Evolutionary conservation across 257 asterid genomes (phyloP).

Genomic region (Parsonsia alboflavescens): DNA sequence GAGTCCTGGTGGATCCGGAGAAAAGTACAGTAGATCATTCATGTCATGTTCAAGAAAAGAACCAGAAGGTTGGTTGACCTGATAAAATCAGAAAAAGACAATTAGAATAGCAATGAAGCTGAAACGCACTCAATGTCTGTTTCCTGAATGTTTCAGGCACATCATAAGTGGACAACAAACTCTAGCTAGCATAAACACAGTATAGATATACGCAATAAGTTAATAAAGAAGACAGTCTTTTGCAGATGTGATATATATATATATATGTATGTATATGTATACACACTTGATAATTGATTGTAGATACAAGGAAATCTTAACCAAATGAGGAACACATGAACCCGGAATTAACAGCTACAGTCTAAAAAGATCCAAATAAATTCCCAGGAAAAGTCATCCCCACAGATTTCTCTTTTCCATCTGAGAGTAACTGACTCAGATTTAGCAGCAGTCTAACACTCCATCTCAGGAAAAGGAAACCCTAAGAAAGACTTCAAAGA

Average conservation of each 20-base stretch:
- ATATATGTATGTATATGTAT: too few species aligned
- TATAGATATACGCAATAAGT: not conserved
- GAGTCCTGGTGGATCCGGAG: constrained; percentile 55
- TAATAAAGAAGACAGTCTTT: not conserved
- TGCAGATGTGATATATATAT: not conserved
- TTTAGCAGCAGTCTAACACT: not conserved
- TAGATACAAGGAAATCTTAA: not conserved
- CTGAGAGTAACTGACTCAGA: not conserved
- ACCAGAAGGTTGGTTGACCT: constrained; percentile 49
- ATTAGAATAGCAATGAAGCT: not conserved
- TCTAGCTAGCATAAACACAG: not conserved
- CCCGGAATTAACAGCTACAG: not conserved
- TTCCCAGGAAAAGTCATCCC: not conserved
- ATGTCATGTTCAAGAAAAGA: constrained; percentile 51
- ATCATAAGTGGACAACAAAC: not conserved
- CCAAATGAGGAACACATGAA: not conserved
- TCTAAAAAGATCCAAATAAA: not conserved
- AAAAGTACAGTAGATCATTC: constrained; percentile 41
- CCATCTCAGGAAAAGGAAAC: not conserved
- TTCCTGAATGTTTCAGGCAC: not conserved
- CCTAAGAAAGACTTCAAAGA: not conserved
- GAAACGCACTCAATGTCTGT: not conserved
- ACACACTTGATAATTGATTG: not conserved
- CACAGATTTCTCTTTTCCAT: not conserved
- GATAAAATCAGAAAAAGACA: constrained; percentile 6